A percentile compares a stretch with the other conserved stretches of the same genome.
Evolutionary conservation across 306 rosid species (phyloP).

Genomic region (Vachellia pachyceras): DNA sequence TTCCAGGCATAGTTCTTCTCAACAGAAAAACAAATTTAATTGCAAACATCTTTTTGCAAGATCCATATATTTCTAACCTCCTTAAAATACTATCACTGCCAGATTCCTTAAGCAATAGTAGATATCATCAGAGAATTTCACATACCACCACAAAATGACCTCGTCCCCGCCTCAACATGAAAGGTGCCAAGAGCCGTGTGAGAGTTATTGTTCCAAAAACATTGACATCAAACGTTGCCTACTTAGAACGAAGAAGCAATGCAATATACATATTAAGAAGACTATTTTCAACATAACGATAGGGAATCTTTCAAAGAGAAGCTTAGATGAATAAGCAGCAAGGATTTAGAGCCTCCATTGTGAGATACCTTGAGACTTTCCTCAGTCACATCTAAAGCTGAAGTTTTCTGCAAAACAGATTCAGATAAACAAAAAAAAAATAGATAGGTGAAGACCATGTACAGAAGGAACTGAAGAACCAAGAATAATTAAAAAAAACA

Average conservation of each 20-base stretch:
- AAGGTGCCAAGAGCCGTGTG: slow-evolving; percentile 81
- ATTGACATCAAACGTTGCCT: slow-evolving; percentile 89
- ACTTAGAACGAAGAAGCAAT: slow-evolving; percentile 34
- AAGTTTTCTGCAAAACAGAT: slow-evolving; percentile 67
- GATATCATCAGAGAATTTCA: slow-evolving; percentile 30
- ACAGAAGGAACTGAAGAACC: neutral
- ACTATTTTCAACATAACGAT: slow-evolving; percentile 13
- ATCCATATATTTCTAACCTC: slow-evolving; percentile 23
- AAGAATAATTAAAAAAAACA: neutral
- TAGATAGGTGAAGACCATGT: neutral
- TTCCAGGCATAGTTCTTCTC: slow-evolving; percentile 10
- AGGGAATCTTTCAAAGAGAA: slow-evolving; percentile 11
- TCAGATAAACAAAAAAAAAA: slow-evolving; percentile 6
- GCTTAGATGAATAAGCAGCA: slow-evolving; percentile 19
- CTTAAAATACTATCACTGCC: neutral
- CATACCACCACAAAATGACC: slow-evolving; percentile 99
- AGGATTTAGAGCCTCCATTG: slow-evolving; percentile 28
- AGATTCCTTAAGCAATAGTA: slow-evolving; percentile 33
- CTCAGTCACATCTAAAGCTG: slow-evolving; percentile 76
- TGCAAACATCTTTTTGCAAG: slow-evolving; percentile 34
- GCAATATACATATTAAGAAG: slow-evolving; percentile 3
- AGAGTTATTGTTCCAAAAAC: slow-evolving; percentile 92
- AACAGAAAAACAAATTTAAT: slow-evolving; percentile 30
- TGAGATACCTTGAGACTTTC: slow-evolving; percentile 76
- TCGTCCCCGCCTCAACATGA: slow-evolving; percentile 82